These are phyloP conservation scores for Tricholoma terreum DNA, from an alignment of 768 basidiomycete species.

Conservation along the genomic window DNA sequence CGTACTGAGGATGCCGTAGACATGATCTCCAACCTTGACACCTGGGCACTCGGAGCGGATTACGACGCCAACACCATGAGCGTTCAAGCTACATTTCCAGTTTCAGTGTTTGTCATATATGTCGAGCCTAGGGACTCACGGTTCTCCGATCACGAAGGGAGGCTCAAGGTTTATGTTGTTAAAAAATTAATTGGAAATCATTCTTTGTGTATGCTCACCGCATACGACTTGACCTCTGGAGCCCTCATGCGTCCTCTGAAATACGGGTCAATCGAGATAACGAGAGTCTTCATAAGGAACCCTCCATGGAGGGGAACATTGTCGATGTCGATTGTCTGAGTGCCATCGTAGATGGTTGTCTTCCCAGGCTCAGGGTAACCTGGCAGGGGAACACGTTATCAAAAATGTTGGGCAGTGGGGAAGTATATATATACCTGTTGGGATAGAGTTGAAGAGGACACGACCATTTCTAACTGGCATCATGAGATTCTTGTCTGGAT, in stretches of 20 bases:
- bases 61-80: constrained; percentile 41
- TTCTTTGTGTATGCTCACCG: constrained; percentile 11
- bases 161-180: constrained; percentile 10
- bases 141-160: constrained; percentile 31
- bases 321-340: constrained; percentile 48
- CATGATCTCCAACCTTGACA: constrained; percentile 36
- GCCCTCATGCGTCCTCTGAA: constrained; percentile 38
- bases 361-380: constrained; percentile 44
- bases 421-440: constrained; percentile 27
- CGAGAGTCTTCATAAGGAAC: constrained; percentile 48
- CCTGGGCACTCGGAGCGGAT: constrained; percentile 37
- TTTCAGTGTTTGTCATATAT: not conserved
- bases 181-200: not conserved
- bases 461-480: constrained; percentile 32
- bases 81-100: constrained; percentile 18
- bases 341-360: constrained; percentile 43
- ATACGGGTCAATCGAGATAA: constrained; percentile 43
- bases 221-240: constrained; percentile 24
- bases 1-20: constrained; percentile 34
- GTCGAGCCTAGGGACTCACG: constrained; percentile 27
- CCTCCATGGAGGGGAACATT: constrained; percentile 42
- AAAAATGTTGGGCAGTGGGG: not conserved
- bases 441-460: constrained; percentile 36
- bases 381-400: not conserved
- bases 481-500: no score